Evolutionary conservation across 1,139 yeast genomes (phyloP).

Genomic region (Kazachstania sp.): DNA sequence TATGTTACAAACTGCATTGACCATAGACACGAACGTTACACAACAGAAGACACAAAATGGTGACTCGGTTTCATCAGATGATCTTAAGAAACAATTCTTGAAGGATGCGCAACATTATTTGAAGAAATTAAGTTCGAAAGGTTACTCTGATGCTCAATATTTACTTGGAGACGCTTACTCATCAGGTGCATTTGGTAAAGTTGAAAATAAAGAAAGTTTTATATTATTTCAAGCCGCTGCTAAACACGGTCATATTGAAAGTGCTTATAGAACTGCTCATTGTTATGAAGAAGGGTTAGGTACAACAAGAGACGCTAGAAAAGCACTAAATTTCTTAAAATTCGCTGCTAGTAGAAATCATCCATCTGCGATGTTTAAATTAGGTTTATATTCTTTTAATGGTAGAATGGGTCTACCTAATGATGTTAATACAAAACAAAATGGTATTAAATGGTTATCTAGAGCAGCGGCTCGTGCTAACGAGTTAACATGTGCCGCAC

Average conservation of each 20-base stretch:
- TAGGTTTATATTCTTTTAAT: slow-evolving; percentile 79
- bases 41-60: background rate
- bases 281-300: slow-evolving; percentile 95
- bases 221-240: slow-evolving; percentile 78
- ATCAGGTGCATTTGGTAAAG: slow-evolving; percentile 76
- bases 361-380: slow-evolving; percentile 90
- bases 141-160: slow-evolving; percentile 86
- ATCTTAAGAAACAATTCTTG: slow-evolving; percentile 40
- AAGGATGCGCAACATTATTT: slow-evolving; percentile 72
- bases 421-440: slow-evolving; percentile 62
- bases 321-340: slow-evolving; percentile 74
- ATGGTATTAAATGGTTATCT: slow-evolving; percentile 88
- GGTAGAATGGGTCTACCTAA: slow-evolving; percentile 74
- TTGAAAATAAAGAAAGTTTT: slow-evolving; percentile 75
- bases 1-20: slow-evolving; percentile 75
- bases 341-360: slow-evolving; percentile 88
- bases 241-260: slow-evolving; percentile 84
- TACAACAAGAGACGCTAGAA: slow-evolving; percentile 77
- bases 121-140: slow-evolving; percentile 66
- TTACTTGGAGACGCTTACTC: slow-evolving; percentile 80
- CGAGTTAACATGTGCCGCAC: slow-evolving; percentile 83
- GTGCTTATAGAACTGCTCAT: slow-evolving; percentile 83
- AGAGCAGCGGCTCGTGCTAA: slow-evolving; percentile 80
- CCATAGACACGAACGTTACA: slow-evolving; percentile 35
- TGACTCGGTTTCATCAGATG: slow-evolving; percentile 12